Percentiles rank a stretch among this genome's conserved stretches.
phyloP scores from a whole-genome alignment of 371 early-diverging fungal species.

The Mortierella sp. region DNA sequence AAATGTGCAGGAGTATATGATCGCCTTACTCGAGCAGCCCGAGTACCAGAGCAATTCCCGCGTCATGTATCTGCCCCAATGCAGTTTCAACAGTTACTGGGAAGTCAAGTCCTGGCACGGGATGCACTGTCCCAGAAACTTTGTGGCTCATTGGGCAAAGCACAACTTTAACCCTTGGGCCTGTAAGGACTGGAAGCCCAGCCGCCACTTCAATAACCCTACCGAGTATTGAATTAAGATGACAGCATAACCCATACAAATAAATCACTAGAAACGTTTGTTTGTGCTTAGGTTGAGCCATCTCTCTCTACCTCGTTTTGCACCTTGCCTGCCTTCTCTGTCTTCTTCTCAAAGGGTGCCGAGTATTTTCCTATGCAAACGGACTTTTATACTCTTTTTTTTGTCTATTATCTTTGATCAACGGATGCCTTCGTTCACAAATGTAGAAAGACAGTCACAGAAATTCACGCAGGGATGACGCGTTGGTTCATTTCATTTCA shows the following conservation, averaged over 20 bases:
- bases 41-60: slow-evolving; percentile 5
- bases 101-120: slow-evolving; percentile 26
- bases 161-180: slow-evolving; percentile 26
- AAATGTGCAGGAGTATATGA: slow-evolving; percentile 46
- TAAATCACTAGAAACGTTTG: background rate
- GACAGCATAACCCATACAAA: background rate
- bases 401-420: no score
- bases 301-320: background rate
- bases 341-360: background rate
- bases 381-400: background rate
- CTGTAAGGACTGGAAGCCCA: slow-evolving; percentile 23
- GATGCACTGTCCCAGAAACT: slow-evolving; percentile 47
- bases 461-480: no score
- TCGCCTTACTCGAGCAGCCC: slow-evolving; percentile 18
- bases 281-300: background rate
- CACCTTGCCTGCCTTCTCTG: background rate
- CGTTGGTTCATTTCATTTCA: background rate
- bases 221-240: background rate
- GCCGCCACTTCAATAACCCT: slow-evolving; percentile 22
- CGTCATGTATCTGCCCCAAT: slow-evolving; percentile 51
- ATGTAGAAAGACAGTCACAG: no score
- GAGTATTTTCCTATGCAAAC: no score
- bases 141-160: slow-evolving; percentile 44
- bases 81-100: slow-evolving; percentile 51
- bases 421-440: no score